Percentiles rank a stretch among this genome's conserved stretches.
These are phyloP conservation scores for Apiotrichum gamsii DNA, from an alignment of 1,284 basidiomycete species.

Conservation along the genomic window DNA sequence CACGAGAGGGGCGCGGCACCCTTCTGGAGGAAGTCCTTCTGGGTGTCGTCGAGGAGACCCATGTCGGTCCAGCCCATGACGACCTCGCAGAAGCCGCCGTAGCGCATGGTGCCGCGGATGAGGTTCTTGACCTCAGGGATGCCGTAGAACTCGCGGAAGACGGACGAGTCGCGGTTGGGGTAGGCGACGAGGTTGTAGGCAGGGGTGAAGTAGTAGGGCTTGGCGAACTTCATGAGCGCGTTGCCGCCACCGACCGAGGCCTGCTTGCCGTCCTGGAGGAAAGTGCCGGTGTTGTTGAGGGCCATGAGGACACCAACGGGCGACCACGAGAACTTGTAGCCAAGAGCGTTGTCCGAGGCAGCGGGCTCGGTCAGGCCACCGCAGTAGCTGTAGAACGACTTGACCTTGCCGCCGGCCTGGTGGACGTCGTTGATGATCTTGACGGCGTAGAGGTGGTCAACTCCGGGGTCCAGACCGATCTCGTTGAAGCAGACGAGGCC, in stretches of 20 bases:
- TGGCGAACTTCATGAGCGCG: constrained; percentile 78
- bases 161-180: constrained; percentile 91
- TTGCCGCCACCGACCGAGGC: constrained; percentile 56
- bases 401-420: constrained; percentile 89
- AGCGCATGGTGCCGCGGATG: constrained; percentile 88
- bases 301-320: constrained; percentile 93
- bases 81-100: constrained; percentile 98
- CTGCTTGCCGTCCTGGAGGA: constrained; percentile 61
- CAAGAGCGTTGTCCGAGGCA: constrained; percentile 84
- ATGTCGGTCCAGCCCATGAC: constrained; percentile 81
- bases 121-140: constrained; percentile 93
- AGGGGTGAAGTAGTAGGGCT: constrained; percentile 92
- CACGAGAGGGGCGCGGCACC: constrained; percentile 61
- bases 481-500: constrained; percentile 97
- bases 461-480: constrained; percentile 69
- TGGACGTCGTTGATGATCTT: constrained; percentile 96
- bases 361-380: constrained; percentile 88
- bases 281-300: constrained; percentile 86
- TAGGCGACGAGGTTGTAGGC: constrained; percentile 95
- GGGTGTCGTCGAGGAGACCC: constrained; percentile 73
- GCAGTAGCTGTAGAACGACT: constrained; percentile 92
- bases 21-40: constrained; percentile 68
- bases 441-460: constrained; percentile 92
- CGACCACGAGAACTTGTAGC: constrained; percentile 99
- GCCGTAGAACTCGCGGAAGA: constrained; percentile 76